Percentiles rank a stretch among this genome's conserved stretches.
phyloP scores from a whole-genome alignment of 106 monocot genomes.

The Xerophyta viscosa region DNA sequence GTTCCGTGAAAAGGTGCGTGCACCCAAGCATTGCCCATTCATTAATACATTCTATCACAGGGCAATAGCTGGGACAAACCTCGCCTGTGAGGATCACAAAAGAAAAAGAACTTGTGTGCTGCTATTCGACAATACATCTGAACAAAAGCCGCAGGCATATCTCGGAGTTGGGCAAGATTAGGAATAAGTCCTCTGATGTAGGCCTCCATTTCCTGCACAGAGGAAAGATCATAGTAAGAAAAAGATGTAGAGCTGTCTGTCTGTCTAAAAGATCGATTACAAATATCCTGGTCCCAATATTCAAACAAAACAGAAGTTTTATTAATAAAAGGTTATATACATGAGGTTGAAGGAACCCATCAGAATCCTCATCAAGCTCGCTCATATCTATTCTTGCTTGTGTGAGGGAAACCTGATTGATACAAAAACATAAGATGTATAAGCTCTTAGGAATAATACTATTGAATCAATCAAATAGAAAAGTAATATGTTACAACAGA shows the following conservation, averaged over 20 bases:
- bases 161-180: slow-evolving; percentile 92
- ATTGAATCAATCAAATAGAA: too few relatives aligned
- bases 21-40: too few relatives aligned
- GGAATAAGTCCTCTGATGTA: slow-evolving; percentile 99
- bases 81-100: slow-evolving; percentile 96
- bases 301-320: too few relatives aligned
- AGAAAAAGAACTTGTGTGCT: slow-evolving; percentile 99
- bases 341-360: slow-evolving; percentile 95
- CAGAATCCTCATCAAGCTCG: slow-evolving; percentile 99
- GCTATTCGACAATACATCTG: slow-evolving; percentile 99
- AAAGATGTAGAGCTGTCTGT: too few relatives aligned
- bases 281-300: too few relatives aligned
- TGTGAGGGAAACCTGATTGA: slow-evolving; percentile 84
- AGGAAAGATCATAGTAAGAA: too few relatives aligned
- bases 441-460: not conserved
- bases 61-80: slow-evolving; percentile 30
- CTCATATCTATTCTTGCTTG: slow-evolving; percentile 99
- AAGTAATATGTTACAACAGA: too few relatives aligned
- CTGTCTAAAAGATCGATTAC: too few relatives aligned
- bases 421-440: too few relatives aligned
- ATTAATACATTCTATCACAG: not conserved
- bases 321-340: slow-evolving; percentile 29
- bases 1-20: too few relatives aligned
- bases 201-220: slow-evolving; percentile 99
- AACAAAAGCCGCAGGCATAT: slow-evolving; percentile 93